Percentiles rank a stretch among this genome's conserved stretches.
These are phyloP conservation scores for Taphrina betulina DNA, from an alignment of 1,139 yeast genomes.

Conservation along the genomic window DNA sequence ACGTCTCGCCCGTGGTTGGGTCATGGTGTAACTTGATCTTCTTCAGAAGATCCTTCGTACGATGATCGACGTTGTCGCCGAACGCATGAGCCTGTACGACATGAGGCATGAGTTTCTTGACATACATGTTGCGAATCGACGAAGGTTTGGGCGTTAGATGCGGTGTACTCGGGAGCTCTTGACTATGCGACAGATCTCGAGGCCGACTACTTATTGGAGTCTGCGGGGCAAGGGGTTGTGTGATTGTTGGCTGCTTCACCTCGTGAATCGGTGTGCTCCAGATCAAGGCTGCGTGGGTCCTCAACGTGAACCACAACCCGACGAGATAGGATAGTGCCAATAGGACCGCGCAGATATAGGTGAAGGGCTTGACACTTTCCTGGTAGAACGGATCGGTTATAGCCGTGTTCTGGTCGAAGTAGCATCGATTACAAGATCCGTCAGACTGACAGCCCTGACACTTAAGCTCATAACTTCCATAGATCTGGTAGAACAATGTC, in stretches of 20 bases:
- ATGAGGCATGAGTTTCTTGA: slow-evolving; percentile 19
- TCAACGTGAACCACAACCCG: slow-evolving; percentile 86
- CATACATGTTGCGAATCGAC: slow-evolving; percentile 18
- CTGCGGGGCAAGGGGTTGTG: not conserved
- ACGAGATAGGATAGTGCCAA: slow-evolving; percentile 82
- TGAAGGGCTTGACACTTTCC: slow-evolving; percentile 71
- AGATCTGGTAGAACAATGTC: slow-evolving; percentile 81
- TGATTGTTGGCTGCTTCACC: not conserved
- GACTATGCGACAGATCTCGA: slow-evolving; percentile 7
- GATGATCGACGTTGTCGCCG: not conserved
- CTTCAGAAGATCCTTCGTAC: slow-evolving; percentile 12
- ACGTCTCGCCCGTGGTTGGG: slow-evolving; percentile 7
- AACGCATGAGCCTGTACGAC: slow-evolving; percentile 8
- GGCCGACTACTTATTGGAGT: not conserved
- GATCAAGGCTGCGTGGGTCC: slow-evolving; percentile 94
- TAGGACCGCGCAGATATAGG: slow-evolving; percentile 74
- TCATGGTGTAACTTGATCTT: slow-evolving; percentile 15
- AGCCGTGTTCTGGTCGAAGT: slow-evolving; percentile 74
- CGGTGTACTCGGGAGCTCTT: slow-evolving; percentile 10
- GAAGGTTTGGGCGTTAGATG: slow-evolving; percentile 16
- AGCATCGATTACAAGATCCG: slow-evolving; percentile 66
- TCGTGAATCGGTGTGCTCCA: slow-evolving; percentile 69
- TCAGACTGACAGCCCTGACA: slow-evolving; percentile 54
- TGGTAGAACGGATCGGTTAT: slow-evolving; percentile 60
- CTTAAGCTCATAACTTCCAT: slow-evolving; percentile 78